phyloP scores from a whole-genome alignment of 1,284 basidiomycete genomes.

The Austropuccinia psidii region DNA sequence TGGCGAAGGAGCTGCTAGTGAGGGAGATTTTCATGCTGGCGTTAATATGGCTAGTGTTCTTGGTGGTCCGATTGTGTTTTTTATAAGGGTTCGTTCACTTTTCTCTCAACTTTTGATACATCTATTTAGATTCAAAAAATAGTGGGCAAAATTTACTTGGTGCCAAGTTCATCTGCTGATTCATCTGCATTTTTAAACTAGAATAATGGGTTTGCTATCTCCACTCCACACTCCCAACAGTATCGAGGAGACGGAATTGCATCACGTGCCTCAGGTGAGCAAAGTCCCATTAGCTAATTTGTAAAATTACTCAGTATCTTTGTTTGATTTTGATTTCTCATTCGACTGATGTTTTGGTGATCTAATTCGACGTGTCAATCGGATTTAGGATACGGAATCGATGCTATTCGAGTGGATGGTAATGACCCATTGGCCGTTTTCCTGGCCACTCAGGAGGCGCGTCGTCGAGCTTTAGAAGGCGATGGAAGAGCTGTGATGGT shows the following conservation, averaged over 20 bases:
- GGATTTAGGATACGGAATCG: conserved; percentile 24
- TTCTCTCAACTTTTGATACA: conserved; percentile 42
- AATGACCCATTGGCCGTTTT: conserved; percentile 86
- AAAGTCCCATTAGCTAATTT: no score
- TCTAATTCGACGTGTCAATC: background rate
- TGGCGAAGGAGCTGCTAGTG: conserved; percentile 60
- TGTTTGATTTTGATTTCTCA: background rate
- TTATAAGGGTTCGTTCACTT: conserved; percentile 39
- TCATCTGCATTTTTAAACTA: conserved; percentile 61
- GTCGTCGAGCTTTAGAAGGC: conserved; percentile 65
- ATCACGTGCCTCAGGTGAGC: conserved; percentile 64
- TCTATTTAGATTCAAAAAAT: conserved; percentile 51
- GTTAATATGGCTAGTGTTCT: conserved; percentile 52
- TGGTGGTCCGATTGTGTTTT: conserved; percentile 46
- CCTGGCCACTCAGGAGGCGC: conserved; percentile 69
- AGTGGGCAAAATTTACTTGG: conserved; percentile 65
- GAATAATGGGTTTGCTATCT: conserved; percentile 90
- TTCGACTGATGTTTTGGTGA: background rate
- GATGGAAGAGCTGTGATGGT: conserved; percentile 70
- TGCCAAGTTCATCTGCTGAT: conserved; percentile 67
- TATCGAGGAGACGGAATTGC: conserved; percentile 90
- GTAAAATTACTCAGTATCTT: background rate
- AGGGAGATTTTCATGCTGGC: conserved; percentile 56
- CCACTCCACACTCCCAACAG: conserved; percentile 81
- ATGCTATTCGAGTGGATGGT: conserved; percentile 63